Evolutionary conservation across 805 yeast genomes (phyloP), one percentile per base, ranked within the genome.

Genomic region (Metschnikowia anglica): DNA sequence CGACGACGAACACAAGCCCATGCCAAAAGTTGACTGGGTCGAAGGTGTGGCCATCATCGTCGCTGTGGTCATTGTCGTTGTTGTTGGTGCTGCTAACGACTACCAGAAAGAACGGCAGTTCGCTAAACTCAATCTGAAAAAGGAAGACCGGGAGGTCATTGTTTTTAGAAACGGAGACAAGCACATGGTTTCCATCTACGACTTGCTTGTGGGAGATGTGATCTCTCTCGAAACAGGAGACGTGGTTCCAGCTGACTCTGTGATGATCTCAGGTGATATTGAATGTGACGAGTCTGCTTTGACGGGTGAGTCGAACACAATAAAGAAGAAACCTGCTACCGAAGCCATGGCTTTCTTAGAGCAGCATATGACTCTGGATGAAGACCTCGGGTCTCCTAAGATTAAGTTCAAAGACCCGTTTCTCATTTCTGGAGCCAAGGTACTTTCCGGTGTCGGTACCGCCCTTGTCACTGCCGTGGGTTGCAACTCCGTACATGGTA

Each of bases 31-130:
- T 24, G 96, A 91, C 56, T 93, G 98, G 97, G 96, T 95, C 36
- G 99, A 93, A 70, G 99, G 99, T 54, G 96, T 90, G 28, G 99
- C 99, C 30, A 93, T 93, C 59, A 78, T 93, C 53, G 85, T 85
- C 3, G 99, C 99, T 16, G 86, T 93, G 18, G 56, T 80, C 4
- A 91, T 93, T 46, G 98, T 93, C 25, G 96, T 91, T 4, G 51
- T 88, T 2, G 99, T 95, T 11, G 96, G 97, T 37, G 93, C 97
- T 2, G 84, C 79, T n/a, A 93, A 93, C 63, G 99, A 93, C 66
- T 93, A 85, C 70, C 97, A 93, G 61, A 95, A 95, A 62, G 99
- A 93, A 62, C 70, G 88, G 12, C 99, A 93, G 61, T 93, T 93
- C 64, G 85, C 87, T 38, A 83, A 81, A 53, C 76, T 93, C 49